Evolutionary conservation across 257 asterid species (phyloP).

Genomic region (Plantago major): DNA sequence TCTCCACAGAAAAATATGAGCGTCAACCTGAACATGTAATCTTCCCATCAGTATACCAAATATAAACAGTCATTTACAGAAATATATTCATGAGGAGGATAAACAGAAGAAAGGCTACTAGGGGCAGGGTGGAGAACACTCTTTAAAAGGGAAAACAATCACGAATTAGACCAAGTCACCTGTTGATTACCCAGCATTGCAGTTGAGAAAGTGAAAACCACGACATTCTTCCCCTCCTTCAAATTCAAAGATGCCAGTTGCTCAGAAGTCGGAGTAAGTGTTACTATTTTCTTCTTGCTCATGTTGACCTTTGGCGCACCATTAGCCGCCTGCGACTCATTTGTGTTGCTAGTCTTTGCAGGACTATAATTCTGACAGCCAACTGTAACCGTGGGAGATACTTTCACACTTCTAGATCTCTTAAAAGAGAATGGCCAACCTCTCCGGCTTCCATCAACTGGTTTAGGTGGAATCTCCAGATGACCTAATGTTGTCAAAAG

Average conservation of each 20-base stretch:
- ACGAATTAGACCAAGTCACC: constrained; percentile 35
- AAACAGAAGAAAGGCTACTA: not conserved
- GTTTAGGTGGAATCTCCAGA: constrained; percentile 44
- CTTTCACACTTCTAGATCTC: constrained; percentile 36
- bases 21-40: constrained; percentile 68
- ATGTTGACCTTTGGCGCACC: constrained; percentile 35
- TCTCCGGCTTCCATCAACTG: constrained; percentile 37
- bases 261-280: constrained; percentile 67
- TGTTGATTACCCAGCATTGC: constrained; percentile 91
- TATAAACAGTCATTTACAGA: constrained; percentile 1
- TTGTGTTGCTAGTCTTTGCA: constrained; percentile 19
- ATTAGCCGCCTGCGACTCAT: constrained; percentile 28
- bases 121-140: not conserved
- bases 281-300: constrained; percentile 44
- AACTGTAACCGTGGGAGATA: constrained; percentile 25
- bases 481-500: constrained; percentile 20
- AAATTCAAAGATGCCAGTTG: constrained; percentile 75
- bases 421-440: constrained; percentile 42
- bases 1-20: constrained; percentile 85
- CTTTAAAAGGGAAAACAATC: constrained; percentile 11
- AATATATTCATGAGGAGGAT: not conserved
- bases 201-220: constrained; percentile 81
- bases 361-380: constrained; percentile 22
- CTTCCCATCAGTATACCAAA: constrained; percentile 22
- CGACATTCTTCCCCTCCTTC: constrained; percentile 70